Evolutionary conservation across 208 protist genomes (phyloP).

Genomic region (Trypanosoma melophagium): DNA sequence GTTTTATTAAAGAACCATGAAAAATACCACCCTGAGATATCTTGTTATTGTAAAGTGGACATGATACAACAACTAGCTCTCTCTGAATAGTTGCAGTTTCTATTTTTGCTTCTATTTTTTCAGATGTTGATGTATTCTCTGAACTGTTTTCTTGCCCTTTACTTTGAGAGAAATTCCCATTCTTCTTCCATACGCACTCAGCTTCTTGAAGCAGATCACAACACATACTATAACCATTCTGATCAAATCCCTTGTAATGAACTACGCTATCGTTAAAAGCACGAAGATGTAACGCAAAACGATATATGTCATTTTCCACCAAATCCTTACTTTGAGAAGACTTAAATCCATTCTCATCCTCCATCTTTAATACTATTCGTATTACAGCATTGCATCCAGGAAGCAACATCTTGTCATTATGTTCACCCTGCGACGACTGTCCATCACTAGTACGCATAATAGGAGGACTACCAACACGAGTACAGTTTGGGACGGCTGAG

Average conservation of each 20-base stretch:
- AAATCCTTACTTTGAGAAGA: background rate
- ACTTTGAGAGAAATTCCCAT: background rate
- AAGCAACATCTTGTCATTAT: background rate
- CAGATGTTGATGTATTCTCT: background rate
- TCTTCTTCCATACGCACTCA: slow-evolving; percentile 18
- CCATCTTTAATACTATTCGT: slow-evolving; percentile 21
- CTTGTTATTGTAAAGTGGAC: slow-evolving; percentile 20
- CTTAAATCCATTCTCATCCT: slow-evolving; percentile 1
- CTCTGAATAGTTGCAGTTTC: background rate
- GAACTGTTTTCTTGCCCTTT: background rate
- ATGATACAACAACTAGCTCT: slow-evolving; percentile 36
- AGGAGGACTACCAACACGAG: background rate
- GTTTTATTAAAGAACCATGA: slow-evolving; percentile 47
- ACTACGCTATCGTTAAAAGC: slow-evolving; percentile 36
- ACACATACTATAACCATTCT: slow-evolving; percentile 81
- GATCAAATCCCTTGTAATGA: slow-evolving; percentile 80
- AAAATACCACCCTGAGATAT: slow-evolving; percentile 14
- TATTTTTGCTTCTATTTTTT: background rate
- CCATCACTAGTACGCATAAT: background rate
- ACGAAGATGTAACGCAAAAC: slow-evolving; percentile 43
- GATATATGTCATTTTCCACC: slow-evolving; percentile 43
- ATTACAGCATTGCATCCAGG: slow-evolving; percentile 28
- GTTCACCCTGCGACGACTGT: background rate
- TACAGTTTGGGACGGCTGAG: slow-evolving; percentile 34
- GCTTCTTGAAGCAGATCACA: slow-evolving; percentile 46